Evolutionary conservation across 768 basidiomycete genomes (phyloP).

Genomic region (Pulveroboletus sp.): DNA sequence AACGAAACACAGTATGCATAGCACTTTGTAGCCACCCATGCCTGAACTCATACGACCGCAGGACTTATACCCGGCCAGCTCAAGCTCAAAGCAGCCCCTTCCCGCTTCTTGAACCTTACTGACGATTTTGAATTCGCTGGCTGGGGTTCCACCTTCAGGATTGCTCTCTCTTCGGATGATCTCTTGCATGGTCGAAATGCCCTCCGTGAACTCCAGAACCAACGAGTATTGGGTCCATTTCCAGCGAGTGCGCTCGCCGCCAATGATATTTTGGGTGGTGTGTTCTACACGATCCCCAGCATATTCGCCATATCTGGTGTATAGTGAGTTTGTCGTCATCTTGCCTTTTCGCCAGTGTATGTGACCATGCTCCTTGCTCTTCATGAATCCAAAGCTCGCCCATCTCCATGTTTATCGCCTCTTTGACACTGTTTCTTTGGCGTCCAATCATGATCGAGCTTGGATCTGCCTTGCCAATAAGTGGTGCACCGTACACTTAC

Average conservation of each 20-base stretch:
- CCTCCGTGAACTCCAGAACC: conserved; percentile 30
- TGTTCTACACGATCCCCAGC: conserved; percentile 68
- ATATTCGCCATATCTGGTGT: conserved; percentile 59
- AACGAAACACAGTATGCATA: conserved; percentile 5
- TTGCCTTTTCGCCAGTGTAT: neutral
- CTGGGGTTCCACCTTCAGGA: conserved; percentile 54
- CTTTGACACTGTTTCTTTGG: conserved; percentile 64
- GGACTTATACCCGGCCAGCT: conserved; percentile 41
- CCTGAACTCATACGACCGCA: neutral
- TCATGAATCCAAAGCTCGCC: conserved; percentile 49
- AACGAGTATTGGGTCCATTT: conserved; percentile 55
- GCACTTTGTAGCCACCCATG: neutral
- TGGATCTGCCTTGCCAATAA: conserved; percentile 64
- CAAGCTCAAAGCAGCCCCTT: conserved; percentile 42
- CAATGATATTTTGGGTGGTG: conserved; percentile 64
- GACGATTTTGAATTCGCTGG: conserved; percentile 73
- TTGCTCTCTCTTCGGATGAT: conserved; percentile 47
- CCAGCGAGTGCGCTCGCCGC: conserved; percentile 66
- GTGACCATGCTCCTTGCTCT: neutral
- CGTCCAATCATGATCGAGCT: conserved; percentile 75
- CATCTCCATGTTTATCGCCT: conserved; percentile 62
- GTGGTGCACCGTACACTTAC: conserved; percentile 71
- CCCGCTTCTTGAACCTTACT: conserved; percentile 59
- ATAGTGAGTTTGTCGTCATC: conserved; percentile 45
- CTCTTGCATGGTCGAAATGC: conserved; percentile 31